These are phyloP conservation scores for Aspergillus arachidicola DNA, from an alignment of 2,329 filamentous ascomycete genomes.

Conservation along the genomic window DNA sequence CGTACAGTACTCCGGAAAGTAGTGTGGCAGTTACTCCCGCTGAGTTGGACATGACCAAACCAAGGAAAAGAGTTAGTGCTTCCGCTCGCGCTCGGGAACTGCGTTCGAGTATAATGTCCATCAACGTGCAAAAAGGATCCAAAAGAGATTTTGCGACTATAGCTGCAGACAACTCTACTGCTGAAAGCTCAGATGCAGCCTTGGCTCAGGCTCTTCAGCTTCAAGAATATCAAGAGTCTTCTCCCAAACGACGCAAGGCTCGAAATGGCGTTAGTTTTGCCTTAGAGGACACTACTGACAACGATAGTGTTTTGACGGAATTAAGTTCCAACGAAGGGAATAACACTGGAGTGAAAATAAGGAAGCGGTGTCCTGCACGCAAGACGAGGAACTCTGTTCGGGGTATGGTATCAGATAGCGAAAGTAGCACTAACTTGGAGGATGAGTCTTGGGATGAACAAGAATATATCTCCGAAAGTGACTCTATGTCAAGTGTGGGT, in stretches of 20 bases:
- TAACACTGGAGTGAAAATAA: conserved; percentile 19
- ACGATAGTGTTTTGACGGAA: conserved; percentile 15
- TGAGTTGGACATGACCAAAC: conserved; percentile 38
- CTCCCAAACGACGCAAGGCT: conserved; percentile 40
- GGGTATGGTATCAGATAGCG: conserved; percentile 16
- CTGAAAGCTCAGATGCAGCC: conserved; percentile 49
- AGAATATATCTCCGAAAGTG: conserved; percentile 20
- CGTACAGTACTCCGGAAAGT: conserved; percentile 65
- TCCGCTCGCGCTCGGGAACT: conserved; percentile 51
- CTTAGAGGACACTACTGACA: conserved; percentile 29
- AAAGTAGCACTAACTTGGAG: conserved; percentile 14
- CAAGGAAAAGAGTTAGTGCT: conserved; percentile 43
- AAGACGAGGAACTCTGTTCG: conserved; percentile 18
- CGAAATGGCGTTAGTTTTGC: conserved; percentile 18
- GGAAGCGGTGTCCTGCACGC: conserved; percentile 19
- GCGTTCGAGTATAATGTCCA: conserved; percentile 50
- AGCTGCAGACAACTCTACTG: conserved; percentile 37
- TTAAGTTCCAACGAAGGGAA: conserved; percentile 13
- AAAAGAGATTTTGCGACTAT: conserved; percentile 52
- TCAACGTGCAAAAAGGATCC: conserved; percentile 33
- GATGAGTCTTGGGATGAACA: conserved; percentile 21
- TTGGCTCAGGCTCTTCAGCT: conserved; percentile 61
- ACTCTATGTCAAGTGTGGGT: conserved; percentile 12
- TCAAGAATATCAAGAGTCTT: conserved; percentile 50
- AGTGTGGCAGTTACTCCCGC: conserved; percentile 60